Evolutionary conservation across 768 basidiomycete species (phyloP).

Genomic region (Pulveroboletus sp.): DNA sequence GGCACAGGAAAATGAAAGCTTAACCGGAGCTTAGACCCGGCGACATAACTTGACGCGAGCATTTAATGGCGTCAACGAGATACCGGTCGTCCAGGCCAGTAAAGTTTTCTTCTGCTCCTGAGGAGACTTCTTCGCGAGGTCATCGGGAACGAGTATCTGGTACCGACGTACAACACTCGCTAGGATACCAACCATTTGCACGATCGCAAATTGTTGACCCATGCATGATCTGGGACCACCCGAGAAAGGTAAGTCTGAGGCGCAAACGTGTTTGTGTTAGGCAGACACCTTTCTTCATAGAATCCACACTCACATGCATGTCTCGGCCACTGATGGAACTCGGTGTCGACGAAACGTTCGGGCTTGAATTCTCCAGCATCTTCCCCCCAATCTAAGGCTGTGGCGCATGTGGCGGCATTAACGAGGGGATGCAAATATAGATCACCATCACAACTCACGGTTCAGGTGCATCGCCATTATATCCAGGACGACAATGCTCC

Average conservation of each 20-base stretch:
- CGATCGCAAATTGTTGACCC: conserved; percentile 45
- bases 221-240: conserved; percentile 45
- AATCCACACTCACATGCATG: conserved; percentile 40
- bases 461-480: conserved; percentile 43
- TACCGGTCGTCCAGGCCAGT: conserved; percentile 35
- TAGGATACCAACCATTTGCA: conserved; percentile 41
- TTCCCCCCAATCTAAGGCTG: conserved; percentile 49
- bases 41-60: conserved; percentile 22
- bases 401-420: background rate
- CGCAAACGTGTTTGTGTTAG: background rate
- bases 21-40: conserved; percentile 1
- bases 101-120: conserved; percentile 34
- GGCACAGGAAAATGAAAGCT: no score
- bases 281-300: background rate
- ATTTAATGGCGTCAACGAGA: conserved; percentile 35
- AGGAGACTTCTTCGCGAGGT: conserved; percentile 27
- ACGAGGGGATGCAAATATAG: background rate
- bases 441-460: conserved; percentile 30
- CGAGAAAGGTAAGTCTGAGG: conserved; percentile 43
- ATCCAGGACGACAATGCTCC: conserved; percentile 40
- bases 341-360: conserved; percentile 48
- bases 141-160: conserved; percentile 37
- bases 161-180: conserved; percentile 42
- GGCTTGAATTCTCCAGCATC: conserved; percentile 45
- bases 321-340: conserved; percentile 48